These are phyloP conservation scores for Metarhizium brunneum DNA, from an alignment of 2,329 filamentous ascomycete species.

Conservation along the genomic window DNA sequence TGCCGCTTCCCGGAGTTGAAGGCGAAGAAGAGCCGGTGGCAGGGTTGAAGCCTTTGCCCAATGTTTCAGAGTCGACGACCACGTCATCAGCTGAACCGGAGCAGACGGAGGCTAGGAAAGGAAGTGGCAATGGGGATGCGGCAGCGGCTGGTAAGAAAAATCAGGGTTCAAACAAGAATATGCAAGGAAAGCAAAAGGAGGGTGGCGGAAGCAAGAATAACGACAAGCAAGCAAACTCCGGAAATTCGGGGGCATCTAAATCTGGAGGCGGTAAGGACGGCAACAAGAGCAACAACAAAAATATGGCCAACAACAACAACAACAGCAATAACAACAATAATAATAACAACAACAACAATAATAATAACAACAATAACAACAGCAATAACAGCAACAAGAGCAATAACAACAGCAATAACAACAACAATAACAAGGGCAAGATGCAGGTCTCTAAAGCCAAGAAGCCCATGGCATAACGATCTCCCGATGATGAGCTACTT, in stretches of 20 bases:
- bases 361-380: no score
- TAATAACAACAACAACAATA: no score
- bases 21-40: background rate
- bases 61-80: background rate
- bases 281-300: conserved; percentile 9
- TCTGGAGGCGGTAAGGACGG: background rate
- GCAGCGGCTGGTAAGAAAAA: background rate
- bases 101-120: background rate
- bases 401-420: no score
- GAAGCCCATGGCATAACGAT: no score
- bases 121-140: background rate
- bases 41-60: conserved; percentile 1
- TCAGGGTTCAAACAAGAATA: background rate
- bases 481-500: no score
- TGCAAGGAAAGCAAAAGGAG: background rate
- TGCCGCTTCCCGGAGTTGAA: background rate
- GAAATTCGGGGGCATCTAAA: background rate
- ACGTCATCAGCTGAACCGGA: background rate
- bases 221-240: background rate
- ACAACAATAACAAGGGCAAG: no score
- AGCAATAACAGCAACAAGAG: no score
- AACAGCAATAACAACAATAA: no score
- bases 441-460: no score
- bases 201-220: background rate
- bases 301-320: no score